Evolutionary conservation across 257 asterid species (phyloP).

Genomic region (Galeopsis tetrahit): DNA sequence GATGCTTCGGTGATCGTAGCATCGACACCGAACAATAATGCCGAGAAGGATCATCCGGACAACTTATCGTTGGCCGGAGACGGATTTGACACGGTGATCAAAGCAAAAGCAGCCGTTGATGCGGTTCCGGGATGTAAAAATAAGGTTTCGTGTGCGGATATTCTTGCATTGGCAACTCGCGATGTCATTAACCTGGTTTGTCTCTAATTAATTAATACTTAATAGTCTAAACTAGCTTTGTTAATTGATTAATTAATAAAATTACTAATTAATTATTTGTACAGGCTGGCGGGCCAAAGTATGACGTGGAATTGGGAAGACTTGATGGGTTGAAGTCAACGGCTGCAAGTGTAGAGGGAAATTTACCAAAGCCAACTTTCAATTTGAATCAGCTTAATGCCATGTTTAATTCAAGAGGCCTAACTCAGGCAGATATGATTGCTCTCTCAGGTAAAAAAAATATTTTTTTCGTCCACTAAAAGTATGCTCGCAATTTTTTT

Average conservation of each 20-base stretch:
- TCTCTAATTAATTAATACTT: no score
- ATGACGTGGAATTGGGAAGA: constrained; percentile 80
- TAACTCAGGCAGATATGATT: constrained; percentile 72
- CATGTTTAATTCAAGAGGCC: constrained; percentile 65
- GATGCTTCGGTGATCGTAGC: constrained; percentile 81
- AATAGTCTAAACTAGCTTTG: neutral
- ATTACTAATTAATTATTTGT: neutral
- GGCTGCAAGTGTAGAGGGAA: constrained; percentile 67
- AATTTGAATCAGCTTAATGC: constrained; percentile 64
- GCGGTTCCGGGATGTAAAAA: constrained; percentile 59
- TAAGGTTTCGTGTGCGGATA: constrained; percentile 89
- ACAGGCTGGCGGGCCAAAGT: constrained; percentile 83
- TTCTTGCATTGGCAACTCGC: constrained; percentile 82
- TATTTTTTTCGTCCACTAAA: neutral
- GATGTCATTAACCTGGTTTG: constrained; percentile 75
- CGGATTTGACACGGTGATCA: constrained; percentile 85
- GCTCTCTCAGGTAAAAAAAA: constrained; percentile 76
- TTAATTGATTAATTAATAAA: no score
- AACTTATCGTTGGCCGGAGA: constrained; percentile 95
- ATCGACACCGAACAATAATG: constrained; percentile 61
- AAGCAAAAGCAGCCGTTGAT: constrained; percentile 85
- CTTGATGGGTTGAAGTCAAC: constrained; percentile 77
- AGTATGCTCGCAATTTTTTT: no score
- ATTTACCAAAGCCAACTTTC: constrained; percentile 71
- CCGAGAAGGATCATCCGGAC: constrained; percentile 86